These are phyloP conservation scores for Pseudocercospora cruenta DNA, from an alignment of 2,329 filamentous ascomycete genomes.

Conservation along the genomic window DNA sequence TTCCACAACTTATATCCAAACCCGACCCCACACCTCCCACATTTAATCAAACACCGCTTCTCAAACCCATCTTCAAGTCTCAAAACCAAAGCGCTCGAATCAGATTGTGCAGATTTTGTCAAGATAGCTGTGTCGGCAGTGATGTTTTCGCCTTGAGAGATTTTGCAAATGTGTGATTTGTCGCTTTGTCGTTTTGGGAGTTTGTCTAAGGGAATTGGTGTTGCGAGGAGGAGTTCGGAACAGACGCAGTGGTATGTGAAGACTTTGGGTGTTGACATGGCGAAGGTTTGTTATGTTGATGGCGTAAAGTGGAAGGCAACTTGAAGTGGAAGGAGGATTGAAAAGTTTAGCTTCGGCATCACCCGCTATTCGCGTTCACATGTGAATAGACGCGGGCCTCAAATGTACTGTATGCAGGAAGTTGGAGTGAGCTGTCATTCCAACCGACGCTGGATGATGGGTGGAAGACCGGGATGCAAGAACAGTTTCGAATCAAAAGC, in stretches of 20 bases:
- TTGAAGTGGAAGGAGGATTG: not conserved
- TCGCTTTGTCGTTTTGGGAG: conserved; percentile 61
- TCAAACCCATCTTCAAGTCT: conserved; percentile 64
- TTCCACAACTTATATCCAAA: conserved; percentile 65
- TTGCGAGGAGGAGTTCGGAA: conserved; percentile 66
- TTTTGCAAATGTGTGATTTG: conserved; percentile 60
- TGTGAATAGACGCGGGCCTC: not conserved
- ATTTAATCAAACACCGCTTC: conserved; percentile 63
- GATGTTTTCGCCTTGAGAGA: conserved; percentile 37
- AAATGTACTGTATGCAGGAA: too few species aligned
- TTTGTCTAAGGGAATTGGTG: conserved; percentile 54
- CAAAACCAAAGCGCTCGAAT: conserved; percentile 28
- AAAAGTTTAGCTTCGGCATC: not conserved
- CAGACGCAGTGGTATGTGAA: conserved; percentile 67
- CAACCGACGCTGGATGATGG: too few species aligned
- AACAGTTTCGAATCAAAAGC: not conserved
- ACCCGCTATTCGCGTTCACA: not conserved
- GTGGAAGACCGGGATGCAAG: not conserved
- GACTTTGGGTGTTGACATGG: not conserved
- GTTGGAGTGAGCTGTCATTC: too few species aligned
- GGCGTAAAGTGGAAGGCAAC: not conserved
- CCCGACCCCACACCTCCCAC: conserved; percentile 62
- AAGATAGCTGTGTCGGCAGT: conserved; percentile 26
- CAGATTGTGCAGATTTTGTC: conserved; percentile 19
- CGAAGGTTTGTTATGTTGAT: not conserved